These are phyloP conservation scores for Rachicladosporium sp. DNA, from an alignment of 2,329 filamentous ascomycete genomes.

Conservation along the genomic window DNA sequence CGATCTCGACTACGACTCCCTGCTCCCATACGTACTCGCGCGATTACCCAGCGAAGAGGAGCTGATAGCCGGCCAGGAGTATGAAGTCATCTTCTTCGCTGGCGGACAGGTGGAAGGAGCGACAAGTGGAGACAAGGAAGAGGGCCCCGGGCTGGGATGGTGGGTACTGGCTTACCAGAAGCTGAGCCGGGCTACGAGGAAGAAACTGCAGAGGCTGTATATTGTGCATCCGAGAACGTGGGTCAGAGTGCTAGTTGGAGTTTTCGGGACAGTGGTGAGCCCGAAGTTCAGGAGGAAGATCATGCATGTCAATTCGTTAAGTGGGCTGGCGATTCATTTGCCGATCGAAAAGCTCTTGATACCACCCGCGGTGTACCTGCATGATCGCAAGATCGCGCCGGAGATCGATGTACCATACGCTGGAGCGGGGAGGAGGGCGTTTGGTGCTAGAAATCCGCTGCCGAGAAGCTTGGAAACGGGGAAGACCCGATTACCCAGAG, in stretches of 20 bases:
- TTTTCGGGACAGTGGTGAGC: conserved; percentile 45
- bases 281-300: conserved; percentile 47
- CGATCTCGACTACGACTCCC: conserved; percentile 41
- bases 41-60: conserved; percentile 44
- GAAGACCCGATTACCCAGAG: conserved; percentile 36
- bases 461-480: conserved; percentile 29
- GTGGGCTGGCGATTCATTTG: conserved; percentile 37
- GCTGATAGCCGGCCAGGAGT: conserved; percentile 39
- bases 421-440: conserved; percentile 32
- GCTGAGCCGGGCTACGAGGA: conserved; percentile 41
- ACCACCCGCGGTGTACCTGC: conserved; percentile 41
- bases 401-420: conserved; percentile 37
- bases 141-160: conserved; percentile 42
- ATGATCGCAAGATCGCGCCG: conserved; percentile 38
- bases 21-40: conserved; percentile 44
- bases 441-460: conserved; percentile 35
- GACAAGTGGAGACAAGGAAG: conserved; percentile 31
- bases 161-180: conserved; percentile 46
- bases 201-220: conserved; percentile 43
- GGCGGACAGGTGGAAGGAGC: conserved; percentile 37
- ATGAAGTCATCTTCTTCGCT: conserved; percentile 46
- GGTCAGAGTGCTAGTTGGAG: conserved; percentile 43
- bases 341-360: conserved; percentile 42
- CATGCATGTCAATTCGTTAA: conserved; percentile 41
- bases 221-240: conserved; percentile 47